phyloP scores from a whole-genome alignment of 768 basidiomycete species.

The Auricularia heimuer region DNA sequence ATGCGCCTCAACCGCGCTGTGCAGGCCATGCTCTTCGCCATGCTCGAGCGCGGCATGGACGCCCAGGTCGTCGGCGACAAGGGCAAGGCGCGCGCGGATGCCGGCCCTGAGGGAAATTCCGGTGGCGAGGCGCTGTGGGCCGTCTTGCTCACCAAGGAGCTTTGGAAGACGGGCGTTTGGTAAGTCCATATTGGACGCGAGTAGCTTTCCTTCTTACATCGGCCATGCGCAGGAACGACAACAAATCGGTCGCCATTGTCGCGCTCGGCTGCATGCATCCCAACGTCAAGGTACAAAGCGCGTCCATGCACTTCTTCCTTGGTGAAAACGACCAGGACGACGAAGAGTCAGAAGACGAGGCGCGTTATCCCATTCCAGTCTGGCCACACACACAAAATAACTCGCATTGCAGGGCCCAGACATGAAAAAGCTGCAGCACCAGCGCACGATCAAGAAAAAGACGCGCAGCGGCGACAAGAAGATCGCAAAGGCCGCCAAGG shows the following conservation, averaged over 20 bases:
- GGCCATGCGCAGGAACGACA: slow-evolving; percentile 54
- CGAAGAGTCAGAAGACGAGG: slow-evolving; percentile 59
- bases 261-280: slow-evolving; percentile 91
- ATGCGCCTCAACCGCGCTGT: slow-evolving; percentile 95
- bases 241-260: slow-evolving; percentile 87
- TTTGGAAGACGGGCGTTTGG: slow-evolving; percentile 94
- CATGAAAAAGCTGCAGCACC: slow-evolving; percentile 69
- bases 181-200: slow-evolving; percentile 9
- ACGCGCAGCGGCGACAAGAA: slow-evolving; percentile 75
- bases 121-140: slow-evolving; percentile 97
- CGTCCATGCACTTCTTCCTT: slow-evolving; percentile 95
- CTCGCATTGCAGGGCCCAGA: slow-evolving; percentile 39
- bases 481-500: slow-evolving; percentile 59
- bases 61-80: slow-evolving; percentile 76
- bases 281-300: slow-evolving; percentile 85
- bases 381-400: slow-evolving; percentile 4
- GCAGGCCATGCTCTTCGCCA: slow-evolving; percentile 89
- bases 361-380: slow-evolving; percentile 23
- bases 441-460: slow-evolving; percentile 90
- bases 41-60: slow-evolving; percentile 90
- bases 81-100: slow-evolving; percentile 50
- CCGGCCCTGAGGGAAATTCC: slow-evolving; percentile 25
- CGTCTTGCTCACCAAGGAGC: slow-evolving; percentile 81
- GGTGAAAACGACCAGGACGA: slow-evolving; percentile 67
- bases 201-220: not conserved